phyloP scores from a whole-genome alignment of 305 asterid genomes.

The Coffea humblotiana region DNA sequence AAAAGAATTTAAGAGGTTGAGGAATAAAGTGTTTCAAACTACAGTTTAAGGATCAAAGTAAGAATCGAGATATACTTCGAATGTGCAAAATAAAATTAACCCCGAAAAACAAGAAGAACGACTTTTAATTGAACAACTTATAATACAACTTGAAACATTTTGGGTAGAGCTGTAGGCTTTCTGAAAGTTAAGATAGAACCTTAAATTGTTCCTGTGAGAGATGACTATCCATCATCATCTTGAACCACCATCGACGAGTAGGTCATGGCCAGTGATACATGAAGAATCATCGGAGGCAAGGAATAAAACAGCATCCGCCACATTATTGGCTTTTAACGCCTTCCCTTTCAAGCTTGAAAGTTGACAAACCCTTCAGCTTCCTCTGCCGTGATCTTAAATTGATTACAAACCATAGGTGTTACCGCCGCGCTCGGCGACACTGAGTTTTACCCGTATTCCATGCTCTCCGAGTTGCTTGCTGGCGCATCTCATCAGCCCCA shows the following conservation, averaged over 20 bases:
- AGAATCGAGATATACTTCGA: too few species aligned
- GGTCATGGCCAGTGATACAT: slow-evolving; percentile 8
- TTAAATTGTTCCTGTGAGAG: too few species aligned
- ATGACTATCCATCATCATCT: too few species aligned
- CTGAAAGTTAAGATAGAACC: too few species aligned
- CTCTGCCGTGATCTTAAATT: neutral
- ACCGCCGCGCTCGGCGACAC: slow-evolving; percentile 18
- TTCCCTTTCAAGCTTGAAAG: neutral
- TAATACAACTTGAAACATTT: too few species aligned
- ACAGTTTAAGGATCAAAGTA: too few species aligned
- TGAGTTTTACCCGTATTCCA: slow-evolving; percentile 20
- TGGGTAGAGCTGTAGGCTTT: too few species aligned
- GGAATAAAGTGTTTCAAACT: too few species aligned
- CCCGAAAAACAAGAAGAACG: too few species aligned
- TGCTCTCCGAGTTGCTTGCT: slow-evolving; percentile 16
- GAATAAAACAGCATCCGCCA: slow-evolving; percentile 14
- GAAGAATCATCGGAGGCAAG: slow-evolving; percentile 14
- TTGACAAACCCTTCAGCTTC: neutral
- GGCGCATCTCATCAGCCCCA: slow-evolving; percentile 18
- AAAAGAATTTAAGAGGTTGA: too few species aligned
- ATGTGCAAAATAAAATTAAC: too few species aligned
- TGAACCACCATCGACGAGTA: neutral
- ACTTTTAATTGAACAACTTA: too few species aligned
- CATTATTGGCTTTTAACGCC: neutral
- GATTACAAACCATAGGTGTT: neutral